Base-by-base conservation (phyloP, 106 monocot genomes). In the Agapanthus africanus region DNA sequence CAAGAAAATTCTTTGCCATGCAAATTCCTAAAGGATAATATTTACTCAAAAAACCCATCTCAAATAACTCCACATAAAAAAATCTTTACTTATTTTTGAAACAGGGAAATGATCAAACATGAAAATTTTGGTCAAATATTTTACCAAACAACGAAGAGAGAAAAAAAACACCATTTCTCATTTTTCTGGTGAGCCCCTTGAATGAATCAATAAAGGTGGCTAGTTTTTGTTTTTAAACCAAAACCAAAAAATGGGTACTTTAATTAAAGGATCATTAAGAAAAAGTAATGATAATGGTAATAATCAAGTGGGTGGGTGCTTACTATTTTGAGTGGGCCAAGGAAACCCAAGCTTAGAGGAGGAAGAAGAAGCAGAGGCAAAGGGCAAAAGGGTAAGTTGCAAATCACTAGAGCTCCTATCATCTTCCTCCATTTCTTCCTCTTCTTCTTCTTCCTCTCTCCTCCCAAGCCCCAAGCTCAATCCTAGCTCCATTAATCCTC, bases 401-500 rank as follows among this genome's bases (percentile, higher is more conserved):
- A 66, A 25, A 56, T 56, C 26, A n/a, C 56, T 26, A 19, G 9
- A 16, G 22, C 21, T 56, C 23, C 10, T 25, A 16, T 26, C 26
- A 22, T 22, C 41, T 27, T 40, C 39, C 10, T 25, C 40, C 27
- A 40, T 40, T 13, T 66, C 66, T 11, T 66, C 66, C n/a, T n/a
- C n/a, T n/a, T n/a, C n/a, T 15, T 66, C 66, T 13, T 66, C 66
- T 41, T 66, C 66, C 14, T 66, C 40, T 42, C 66, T 66, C 28
- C 66, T 66, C 25, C 40, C 25, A 28, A 41, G 41, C 25, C 66
- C 66, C 28, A 66, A 66, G 28, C 66, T 66, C 40, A 66, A 42
- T 19, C 66, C 66, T 13, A 66, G 27, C 66, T 66, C 66, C 66
- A 66, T 66, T 63, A n/a, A n/a, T n/a, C n/a, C n/a, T n/a, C n/a